Evolutionary conservation across 306 rosid genomes (phyloP).

Genomic region (Cicer judaicum): DNA sequence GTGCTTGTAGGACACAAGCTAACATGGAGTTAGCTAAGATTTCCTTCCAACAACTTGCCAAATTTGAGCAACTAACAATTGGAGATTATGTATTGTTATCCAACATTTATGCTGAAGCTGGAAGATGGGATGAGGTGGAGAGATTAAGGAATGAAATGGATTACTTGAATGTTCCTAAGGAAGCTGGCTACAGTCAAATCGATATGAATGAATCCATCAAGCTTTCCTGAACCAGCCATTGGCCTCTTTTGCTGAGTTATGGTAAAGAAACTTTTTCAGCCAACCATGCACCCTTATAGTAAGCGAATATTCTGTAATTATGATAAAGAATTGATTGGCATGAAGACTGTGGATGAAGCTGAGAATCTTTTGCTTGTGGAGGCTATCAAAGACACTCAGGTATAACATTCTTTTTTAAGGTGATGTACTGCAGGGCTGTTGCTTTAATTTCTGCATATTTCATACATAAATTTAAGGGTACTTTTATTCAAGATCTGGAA

Average conservation of each 20-base stretch:
- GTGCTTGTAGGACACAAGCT: constrained; percentile 66
- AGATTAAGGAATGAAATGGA: constrained; percentile 64
- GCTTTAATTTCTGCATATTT: no score
- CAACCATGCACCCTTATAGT: background rate
- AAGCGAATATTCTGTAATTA: background rate
- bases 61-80: constrained; percentile 54
- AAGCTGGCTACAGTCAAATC: constrained; percentile 63
- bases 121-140: constrained; percentile 68
- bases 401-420: constrained; percentile 46
- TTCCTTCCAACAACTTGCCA: constrained; percentile 59
- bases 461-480: background rate
- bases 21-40: constrained; percentile 64
- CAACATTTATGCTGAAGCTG: constrained; percentile 70
- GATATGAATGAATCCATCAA: constrained; percentile 35
- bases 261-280: background rate
- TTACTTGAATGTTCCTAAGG: constrained; percentile 51
- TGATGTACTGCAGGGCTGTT: background rate
- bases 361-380: constrained; percentile 72
- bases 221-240: constrained; percentile 14
- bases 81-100: constrained; percentile 74
- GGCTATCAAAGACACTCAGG: constrained; percentile 88
- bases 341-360: constrained; percentile 17
- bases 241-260: constrained; percentile 2
- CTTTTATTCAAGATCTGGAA: constrained; percentile 17
- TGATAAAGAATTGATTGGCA: background rate